phyloP scores from a whole-genome alignment of 805 yeast species.

The Cyberlindnera japonica region DNA sequence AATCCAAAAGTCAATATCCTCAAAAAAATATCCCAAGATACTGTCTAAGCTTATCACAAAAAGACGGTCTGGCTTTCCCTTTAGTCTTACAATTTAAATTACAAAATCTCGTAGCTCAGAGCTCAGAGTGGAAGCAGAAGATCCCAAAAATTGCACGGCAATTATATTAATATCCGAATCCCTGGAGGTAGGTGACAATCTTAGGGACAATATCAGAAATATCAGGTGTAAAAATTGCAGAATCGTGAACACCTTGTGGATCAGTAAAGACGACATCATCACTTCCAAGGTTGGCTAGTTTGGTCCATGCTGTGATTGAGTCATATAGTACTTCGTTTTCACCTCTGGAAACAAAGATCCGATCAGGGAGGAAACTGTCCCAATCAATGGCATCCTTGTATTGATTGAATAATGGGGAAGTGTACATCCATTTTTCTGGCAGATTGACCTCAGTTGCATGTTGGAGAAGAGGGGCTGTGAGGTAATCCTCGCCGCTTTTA shows the following conservation, averaged over 20 bases:
- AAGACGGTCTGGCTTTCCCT: too few relatives aligned
- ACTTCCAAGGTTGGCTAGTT: constrained; percentile 1
- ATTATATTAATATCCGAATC: too few relatives aligned
- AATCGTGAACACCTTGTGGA: constrained; percentile 9
- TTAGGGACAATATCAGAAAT: constrained; percentile 1
- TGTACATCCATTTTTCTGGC: constrained; percentile 2
- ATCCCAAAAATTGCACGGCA: too few relatives aligned
- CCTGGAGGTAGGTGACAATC: constrained; percentile 2
- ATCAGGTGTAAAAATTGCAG: constrained; percentile 8
- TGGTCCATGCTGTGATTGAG: constrained; percentile 1
- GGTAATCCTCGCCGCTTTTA: constrained; percentile 7
- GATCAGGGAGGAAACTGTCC: constrained; percentile 7
- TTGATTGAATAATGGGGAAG: constrained; percentile 2
- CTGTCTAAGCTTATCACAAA: too few relatives aligned
- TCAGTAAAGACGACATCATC: constrained; percentile 5
- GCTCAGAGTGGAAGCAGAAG: too few relatives aligned
- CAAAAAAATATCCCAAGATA: too few relatives aligned
- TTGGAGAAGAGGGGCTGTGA: constrained; percentile 6
- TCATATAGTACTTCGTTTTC: constrained; percentile 15
- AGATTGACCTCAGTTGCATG: constrained; percentile 7
- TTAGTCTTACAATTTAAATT: too few relatives aligned
- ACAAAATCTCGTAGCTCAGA: too few relatives aligned
- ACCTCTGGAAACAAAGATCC: constrained; percentile 9
- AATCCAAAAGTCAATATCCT: too few relatives aligned
- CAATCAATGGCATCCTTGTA: constrained; percentile 12